phyloP scores from a whole-genome alignment of 768 basidiomycete genomes.

The Omphalotus guepiniiformis region DNA sequence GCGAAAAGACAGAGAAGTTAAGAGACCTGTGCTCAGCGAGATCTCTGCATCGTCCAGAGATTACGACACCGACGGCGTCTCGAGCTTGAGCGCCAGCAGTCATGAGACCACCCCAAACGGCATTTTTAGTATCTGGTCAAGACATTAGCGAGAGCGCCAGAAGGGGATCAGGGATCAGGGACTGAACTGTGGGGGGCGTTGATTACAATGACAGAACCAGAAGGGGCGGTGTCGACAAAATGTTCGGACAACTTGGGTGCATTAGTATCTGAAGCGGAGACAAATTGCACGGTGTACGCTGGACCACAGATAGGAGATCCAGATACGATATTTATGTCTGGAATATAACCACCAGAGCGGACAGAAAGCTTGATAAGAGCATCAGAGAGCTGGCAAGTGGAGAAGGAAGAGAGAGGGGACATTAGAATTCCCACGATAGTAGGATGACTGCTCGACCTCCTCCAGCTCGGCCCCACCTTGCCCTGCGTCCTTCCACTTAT shows the following conservation, averaged over 20 bases:
- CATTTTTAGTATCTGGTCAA: slow-evolving; percentile 62
- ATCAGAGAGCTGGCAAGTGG: slow-evolving; percentile 7
- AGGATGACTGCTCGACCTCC: slow-evolving; percentile 55
- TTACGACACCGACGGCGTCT: slow-evolving; percentile 68
- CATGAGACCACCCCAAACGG: slow-evolving; percentile 94
- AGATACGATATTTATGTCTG: slow-evolving; percentile 63
- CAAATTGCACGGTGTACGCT: slow-evolving; percentile 88
- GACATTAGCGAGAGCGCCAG: neutral
- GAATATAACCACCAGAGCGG: slow-evolving; percentile 73
- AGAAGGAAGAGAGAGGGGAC: neutral
- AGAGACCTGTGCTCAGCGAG: slow-evolving; percentile 67
- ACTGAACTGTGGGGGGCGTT: slow-evolving; percentile 65
- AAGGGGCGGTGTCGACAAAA: slow-evolving; percentile 76
- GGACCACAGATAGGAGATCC: slow-evolving; percentile 53
- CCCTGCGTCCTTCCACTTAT: slow-evolving; percentile 49
- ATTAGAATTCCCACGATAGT: slow-evolving; percentile 5
- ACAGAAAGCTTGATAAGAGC: slow-evolving; percentile 66
- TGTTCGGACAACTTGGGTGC: slow-evolving; percentile 67
- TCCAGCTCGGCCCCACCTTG: slow-evolving; percentile 71
- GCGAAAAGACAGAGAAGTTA: slow-evolving; percentile 77
- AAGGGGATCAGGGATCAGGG: slow-evolving; percentile 15
- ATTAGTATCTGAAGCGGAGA: slow-evolving; percentile 47
- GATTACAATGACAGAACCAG: slow-evolving; percentile 67
- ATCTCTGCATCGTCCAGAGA: slow-evolving; percentile 85
- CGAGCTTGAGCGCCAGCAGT: slow-evolving; percentile 77